Conservation (phyloP, 73 alveolate genomes). For the Tetrahymena thermophila region DNA sequence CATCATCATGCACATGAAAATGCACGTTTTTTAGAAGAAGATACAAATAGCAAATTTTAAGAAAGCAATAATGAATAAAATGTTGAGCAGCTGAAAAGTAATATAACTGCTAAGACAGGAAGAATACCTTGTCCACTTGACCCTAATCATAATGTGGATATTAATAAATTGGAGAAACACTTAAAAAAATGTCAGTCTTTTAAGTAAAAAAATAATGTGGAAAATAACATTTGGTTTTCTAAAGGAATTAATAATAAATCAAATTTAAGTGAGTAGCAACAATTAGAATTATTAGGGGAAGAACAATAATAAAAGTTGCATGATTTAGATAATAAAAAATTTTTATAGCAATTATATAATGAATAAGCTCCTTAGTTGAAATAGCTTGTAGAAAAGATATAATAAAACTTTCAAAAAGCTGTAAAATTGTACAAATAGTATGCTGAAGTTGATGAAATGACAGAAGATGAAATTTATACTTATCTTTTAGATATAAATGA, state of each 20-base stretch:
- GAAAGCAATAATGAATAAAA: not conserved
- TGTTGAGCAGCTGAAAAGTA: not conserved
- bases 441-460: not conserved
- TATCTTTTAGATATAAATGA: slow-evolving; percentile 9
- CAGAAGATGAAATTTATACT: not conserved
- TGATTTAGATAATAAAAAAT: not conserved
- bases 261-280: not conserved
- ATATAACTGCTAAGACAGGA: not conserved
- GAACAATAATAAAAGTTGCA: not conserved
- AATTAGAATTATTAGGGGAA: not conserved
- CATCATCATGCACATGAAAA: slow-evolving; percentile 1
- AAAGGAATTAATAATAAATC: slow-evolving; percentile 36
- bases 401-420: not conserved
- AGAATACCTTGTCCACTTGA: slow-evolving; percentile 56
- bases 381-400: not conserved
- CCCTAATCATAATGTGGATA: slow-evolving; percentile 38
- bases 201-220: slow-evolving; percentile 6
- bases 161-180: slow-evolving; percentile 40
- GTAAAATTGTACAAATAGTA: not conserved
- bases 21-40: not conserved
- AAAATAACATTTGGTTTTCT: slow-evolving; percentile 32
- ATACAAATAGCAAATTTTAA: not conserved
- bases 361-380: not conserved
- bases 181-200: slow-evolving; percentile 45
- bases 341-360: not conserved